Percentiles rank a stretch among this genome's conserved stretches.
These are phyloP conservation scores for Patellifolia procumbens DNA, from an alignment of 179 eudicot species.

Conservation along the genomic window DNA sequence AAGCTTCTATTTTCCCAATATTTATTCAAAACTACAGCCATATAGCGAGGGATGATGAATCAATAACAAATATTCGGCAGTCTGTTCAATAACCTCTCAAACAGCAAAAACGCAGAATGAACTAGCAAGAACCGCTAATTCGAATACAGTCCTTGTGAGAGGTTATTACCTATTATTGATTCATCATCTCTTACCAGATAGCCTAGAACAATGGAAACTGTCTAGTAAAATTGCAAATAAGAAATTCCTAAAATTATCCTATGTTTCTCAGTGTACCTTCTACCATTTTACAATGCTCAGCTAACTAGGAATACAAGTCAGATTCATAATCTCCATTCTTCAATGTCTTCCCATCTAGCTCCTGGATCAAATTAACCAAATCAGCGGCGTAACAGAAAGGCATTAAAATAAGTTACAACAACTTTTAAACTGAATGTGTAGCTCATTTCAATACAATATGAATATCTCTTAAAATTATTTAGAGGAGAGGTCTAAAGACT, in stretches of 20 bases:
- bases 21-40: constrained; percentile 30
- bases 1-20: too few species aligned
- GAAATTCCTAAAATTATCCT: constrained; percentile 7
- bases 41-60: too few species aligned
- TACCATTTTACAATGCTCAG: neutral
- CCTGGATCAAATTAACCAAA: constrained; percentile 27
- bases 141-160: too few species aligned
- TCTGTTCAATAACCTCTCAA: too few species aligned
- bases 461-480: neutral
- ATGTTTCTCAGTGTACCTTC: constrained; percentile 1
- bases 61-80: too few species aligned
- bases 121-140: too few species aligned
- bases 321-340: constrained; percentile 25
- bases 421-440: neutral
- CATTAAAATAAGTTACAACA: neutral
- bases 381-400: neutral
- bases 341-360: constrained; percentile 18
- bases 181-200: neutral
- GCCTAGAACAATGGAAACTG: constrained; percentile 21
- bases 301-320: constrained; percentile 24
- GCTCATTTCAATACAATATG: neutral
- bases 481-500: neutral
- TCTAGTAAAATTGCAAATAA: constrained; percentile 22
- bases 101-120: too few species aligned
- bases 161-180: too few species aligned